Conservation (phyloP, 768 basidiomycete species). For the Lentinula sp. region DNA sequence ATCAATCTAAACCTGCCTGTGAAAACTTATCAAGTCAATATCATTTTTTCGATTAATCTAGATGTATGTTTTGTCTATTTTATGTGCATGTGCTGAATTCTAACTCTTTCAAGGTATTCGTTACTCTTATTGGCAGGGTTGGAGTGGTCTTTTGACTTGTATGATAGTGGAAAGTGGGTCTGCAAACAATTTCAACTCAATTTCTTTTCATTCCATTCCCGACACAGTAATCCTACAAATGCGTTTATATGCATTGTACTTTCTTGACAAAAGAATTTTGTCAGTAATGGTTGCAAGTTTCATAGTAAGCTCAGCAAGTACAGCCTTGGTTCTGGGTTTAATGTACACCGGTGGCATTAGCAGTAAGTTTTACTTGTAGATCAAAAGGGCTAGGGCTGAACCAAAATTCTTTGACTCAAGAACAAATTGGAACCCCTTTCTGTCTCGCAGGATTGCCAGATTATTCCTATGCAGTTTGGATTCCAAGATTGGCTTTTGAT, state of each 20-base stretch:
- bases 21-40: neutral
- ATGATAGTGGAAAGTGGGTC: constrained; percentile 48
- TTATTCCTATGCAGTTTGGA: constrained; percentile 55
- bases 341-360: neutral
- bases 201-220: neutral
- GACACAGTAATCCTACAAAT: constrained; percentile 50
- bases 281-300: constrained; percentile 37
- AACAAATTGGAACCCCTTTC: neutral
- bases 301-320: constrained; percentile 28
- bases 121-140: constrained; percentile 56
- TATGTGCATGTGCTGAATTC: neutral
- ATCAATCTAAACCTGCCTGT: neutral
- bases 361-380: neutral
- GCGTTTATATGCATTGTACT: constrained; percentile 58
- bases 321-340: constrained; percentile 42
- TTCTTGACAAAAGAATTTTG: constrained; percentile 44
- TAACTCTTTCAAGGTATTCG: constrained; percentile 24
- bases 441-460: constrained; percentile 12
- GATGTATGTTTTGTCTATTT: neutral
- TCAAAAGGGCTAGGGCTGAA: neutral
- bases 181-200: too few relatives aligned
- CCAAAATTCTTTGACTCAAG: neutral
- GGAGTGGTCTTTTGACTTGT: constrained; percentile 47
- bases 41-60: too few relatives aligned
- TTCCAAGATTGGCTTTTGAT: constrained; percentile 53